Evolutionary conservation across 345 rosid genomes (phyloP), one percentile per base, ranked within the genome.

Genomic region (Microthlaspi erraticum): DNA sequence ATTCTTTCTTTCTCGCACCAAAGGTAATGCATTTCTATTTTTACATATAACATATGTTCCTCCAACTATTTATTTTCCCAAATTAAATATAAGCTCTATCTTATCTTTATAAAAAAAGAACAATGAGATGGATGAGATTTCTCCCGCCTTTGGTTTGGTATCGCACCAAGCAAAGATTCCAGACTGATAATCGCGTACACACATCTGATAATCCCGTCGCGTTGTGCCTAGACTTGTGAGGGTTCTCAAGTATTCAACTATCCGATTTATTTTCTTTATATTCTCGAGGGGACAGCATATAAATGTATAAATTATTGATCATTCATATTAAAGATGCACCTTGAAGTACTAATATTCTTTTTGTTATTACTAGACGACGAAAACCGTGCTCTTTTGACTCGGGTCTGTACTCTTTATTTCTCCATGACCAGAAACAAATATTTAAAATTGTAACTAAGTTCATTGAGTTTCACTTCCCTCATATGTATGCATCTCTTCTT

Each of bases 331-430:
- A 20, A 63, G 56, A 72, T 72, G 70, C 63, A 53, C 76, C 68
- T 71, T 52, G 75, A 62, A 53, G 62, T 32, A 43, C 55, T 61
- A 61, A 52, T 52, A 71, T 43, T 52, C 56, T 63, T 72, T 54
- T 63, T 52, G 69, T 34, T 54, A 53, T 53, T 54, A 54, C 64
- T 63, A 72, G 29, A 62, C 70, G 63, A 72, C 70, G 63, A 32
- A 63, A 63, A 10, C 63, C 48, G 19, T 72, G 56, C 31, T 63
- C 69, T 44, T 53, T 72, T 63, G 63, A 72, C 76, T 34, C 44
- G 43, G 74, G 66, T 70, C 75, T 71, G 60, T 46, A 20, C 46
- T 43, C 68, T 64, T 49, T 39, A 39, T 31, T 5, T 2, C 29
- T 26, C 20, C 9, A 51, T 41, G 45, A 71, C 68, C 68, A 38